These are phyloP conservation scores for Suillus weaverae DNA, from an alignment of 768 basidiomycete genomes.

Conservation along the genomic window DNA sequence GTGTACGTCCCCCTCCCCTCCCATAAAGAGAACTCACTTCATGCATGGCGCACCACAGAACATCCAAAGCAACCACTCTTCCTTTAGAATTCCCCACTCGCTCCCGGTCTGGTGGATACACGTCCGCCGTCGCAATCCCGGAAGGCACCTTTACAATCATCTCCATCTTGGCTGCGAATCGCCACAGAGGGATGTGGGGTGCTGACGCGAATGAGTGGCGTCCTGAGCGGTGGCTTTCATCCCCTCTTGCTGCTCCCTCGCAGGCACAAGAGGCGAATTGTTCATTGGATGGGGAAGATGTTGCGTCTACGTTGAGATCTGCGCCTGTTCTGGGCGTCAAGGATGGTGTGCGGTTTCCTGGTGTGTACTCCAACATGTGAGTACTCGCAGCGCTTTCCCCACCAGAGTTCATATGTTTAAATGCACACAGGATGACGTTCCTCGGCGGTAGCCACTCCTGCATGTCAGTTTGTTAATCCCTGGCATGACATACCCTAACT, in stretches of 20 bases:
- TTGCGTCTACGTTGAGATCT: background rate
- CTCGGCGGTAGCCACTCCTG: slow-evolving; percentile 1
- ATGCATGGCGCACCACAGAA: slow-evolving; percentile 24
- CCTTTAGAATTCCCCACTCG: slow-evolving; percentile 39
- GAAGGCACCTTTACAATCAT: slow-evolving; percentile 38
- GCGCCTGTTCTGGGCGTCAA: background rate
- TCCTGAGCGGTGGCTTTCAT: slow-evolving; percentile 48
- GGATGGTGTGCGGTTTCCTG: slow-evolving; percentile 21
- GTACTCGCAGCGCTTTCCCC: background rate
- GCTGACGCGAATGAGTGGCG: slow-evolving; percentile 48
- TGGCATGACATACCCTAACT: background rate
- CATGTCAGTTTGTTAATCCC: background rate
- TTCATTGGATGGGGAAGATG: slow-evolving; percentile 22
- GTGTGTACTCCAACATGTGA: slow-evolving; percentile 2
- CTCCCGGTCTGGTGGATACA: slow-evolving; percentile 36
- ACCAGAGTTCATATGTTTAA: background rate
- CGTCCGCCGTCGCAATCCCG: slow-evolving; percentile 14
- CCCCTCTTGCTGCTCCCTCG: slow-evolving; percentile 32
- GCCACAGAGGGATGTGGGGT: slow-evolving; percentile 45
- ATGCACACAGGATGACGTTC: background rate
- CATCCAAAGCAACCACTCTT: slow-evolving; percentile 36
- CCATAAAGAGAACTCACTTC: background rate
- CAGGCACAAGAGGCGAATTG: slow-evolving; percentile 8
- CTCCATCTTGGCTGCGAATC: slow-evolving; percentile 39
- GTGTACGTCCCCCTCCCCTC: slow-evolving; percentile 17